Base-by-base conservation (phyloP, 805 yeast species). In the Spathaspora sp. region DNA sequence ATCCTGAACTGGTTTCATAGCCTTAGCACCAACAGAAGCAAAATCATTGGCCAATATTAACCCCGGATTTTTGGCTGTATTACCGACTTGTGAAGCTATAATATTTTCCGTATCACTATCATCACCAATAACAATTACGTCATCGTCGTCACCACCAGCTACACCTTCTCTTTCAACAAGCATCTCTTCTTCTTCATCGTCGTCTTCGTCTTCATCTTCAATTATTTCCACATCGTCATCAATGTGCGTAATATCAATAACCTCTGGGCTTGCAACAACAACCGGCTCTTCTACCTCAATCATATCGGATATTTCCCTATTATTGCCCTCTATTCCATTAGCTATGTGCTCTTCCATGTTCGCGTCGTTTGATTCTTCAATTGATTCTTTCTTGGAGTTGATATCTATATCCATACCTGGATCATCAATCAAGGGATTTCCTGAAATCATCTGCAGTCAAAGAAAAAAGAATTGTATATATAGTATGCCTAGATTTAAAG, bases 1-100 rank as follows among this genome's bases (percentile, higher is more conserved):
- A 52, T 73, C 77, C 0, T 68, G 68, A 3, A 72, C 28, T 1
- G 71, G 71, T 52, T 72, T 73, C 73, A 73, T 66, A 51, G 72
- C 59, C 29, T 63, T 58, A 19, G 56, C 52, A 7, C 72, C 66
- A 29, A 68, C 52, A 12, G 55, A 63, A 11, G 60, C 56, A 52
- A 60, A 68, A 39, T 73, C 70, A 49, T 63, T 59, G 10, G 78
- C 77, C 32, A 48, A 23, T 18, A 47, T 47, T n/a, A 20, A n/a
- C 3, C 16, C n/a, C 16, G 43, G 9, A 17, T 43, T 5, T 16
- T 20, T 35, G 26, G 26, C 6, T 3, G 26, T 23, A 23, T n/a
- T n/a, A n/a, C n/a, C n/a, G n/a, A 6, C 26, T 23, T 23, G 26
- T 16, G 40, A 7, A n/a, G 10, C 38, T 29, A 29, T 29, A 29